Evolutionary conservation across 345 rosid species (phyloP), one percentile per base, ranked within the genome.

Genomic region (Mercurialis annua): DNA sequence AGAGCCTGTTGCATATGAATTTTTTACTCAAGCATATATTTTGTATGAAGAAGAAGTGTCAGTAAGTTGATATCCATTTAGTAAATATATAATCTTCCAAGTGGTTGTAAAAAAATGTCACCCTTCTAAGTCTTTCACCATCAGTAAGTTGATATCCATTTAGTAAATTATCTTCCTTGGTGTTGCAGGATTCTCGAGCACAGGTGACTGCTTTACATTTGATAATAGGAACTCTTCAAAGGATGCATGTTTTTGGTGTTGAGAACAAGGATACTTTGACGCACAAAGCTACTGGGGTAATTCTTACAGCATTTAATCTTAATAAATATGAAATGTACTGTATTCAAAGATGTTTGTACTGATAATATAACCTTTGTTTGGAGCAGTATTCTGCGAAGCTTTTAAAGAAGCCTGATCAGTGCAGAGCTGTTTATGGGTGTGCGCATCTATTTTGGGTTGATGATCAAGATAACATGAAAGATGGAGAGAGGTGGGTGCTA

Each of bases 11-110:
- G 98, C 99, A 0, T 94, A 92, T 59, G 99, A 94, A 73, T 92
- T 94, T 82, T 94, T 94, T 80, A 94, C 99, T 2, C 99, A 94
- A 73, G 99, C 99, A n/a, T 94, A 88, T 73, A 92, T 94, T 72
- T 80, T 94, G 44, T 92, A 94, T 63, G 99, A 94, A 81, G 99
- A 94, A 87, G 97, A 94, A 72, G 83, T 94, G 53, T 92, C 97
- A 52, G 98, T 94, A 73, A 86, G 99, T 84, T 81, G 62, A 34
- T 66, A 26, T 6, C 64, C 14, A 26, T 42, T 77, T 17, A 20
- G 49, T 63, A 31, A n/a, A n/a, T n/a, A n/a, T n/a, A n/a, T n/a
- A n/a, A n/a, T n/a, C n/a, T n/a, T n/a, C n/a, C n/a, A n/a, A n/a
- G n/a, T n/a, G n/a, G 40, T 77, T 17, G 18, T 44, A 57, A 31